Conservation (phyloP, 805 yeast species). For the Candida manassasensis region DNA sequence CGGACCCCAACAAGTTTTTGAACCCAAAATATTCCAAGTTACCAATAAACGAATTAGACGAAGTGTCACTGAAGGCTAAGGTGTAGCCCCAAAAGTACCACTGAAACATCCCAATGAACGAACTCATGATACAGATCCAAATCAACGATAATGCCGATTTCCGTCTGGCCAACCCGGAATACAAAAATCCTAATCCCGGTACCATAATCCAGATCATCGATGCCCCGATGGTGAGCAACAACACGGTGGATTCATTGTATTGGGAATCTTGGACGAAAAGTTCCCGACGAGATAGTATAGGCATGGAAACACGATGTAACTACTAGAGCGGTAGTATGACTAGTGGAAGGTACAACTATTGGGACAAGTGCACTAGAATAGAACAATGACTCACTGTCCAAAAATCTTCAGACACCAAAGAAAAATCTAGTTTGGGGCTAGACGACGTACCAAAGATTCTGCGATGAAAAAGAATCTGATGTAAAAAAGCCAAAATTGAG, state of each 20-base stretch:
- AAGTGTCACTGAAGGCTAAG: conserved; percentile 75
- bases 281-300: conserved; percentile 24
- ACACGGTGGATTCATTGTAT: conserved; percentile 23
- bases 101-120: conserved; percentile 72
- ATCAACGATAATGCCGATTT: conserved; percentile 85
- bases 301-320: too few species aligned
- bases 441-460: too few species aligned
- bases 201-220: conserved; percentile 85
- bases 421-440: too few species aligned
- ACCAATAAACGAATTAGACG: conserved; percentile 84
- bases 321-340: too few species aligned
- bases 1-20: conserved; percentile 56
- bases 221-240: conserved; percentile 53
- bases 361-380: too few species aligned
- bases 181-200: conserved; percentile 89
- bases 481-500: too few species aligned
- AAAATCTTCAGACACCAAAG: too few species aligned
- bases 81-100: conserved; percentile 99
- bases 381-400: too few species aligned
- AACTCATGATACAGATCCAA: conserved; percentile 72
- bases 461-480: too few species aligned
- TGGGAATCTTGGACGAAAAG: conserved; percentile 32
- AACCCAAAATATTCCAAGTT: conserved; percentile 80
- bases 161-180: conserved; percentile 86
- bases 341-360: too few species aligned